These are phyloP conservation scores for Candida tallmaniae DNA, from an alignment of 805 yeast species.

Conservation along the genomic window DNA sequence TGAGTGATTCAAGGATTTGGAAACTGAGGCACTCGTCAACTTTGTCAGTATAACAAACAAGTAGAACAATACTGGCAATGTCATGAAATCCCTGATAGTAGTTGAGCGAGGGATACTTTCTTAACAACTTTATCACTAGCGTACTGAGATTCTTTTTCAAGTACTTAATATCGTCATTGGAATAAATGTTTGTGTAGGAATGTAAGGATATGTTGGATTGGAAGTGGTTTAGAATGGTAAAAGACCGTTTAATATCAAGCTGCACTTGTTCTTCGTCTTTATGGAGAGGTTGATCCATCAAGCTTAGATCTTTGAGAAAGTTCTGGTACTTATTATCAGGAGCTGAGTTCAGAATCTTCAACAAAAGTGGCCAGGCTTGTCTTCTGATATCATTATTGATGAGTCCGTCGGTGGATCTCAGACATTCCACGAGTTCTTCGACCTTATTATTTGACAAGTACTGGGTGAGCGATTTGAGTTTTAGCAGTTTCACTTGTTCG, in stretches of 20 bases:
- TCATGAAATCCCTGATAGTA: slow-evolving; percentile 97
- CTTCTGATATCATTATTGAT: slow-evolving; percentile 37
- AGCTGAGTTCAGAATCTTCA: slow-evolving; percentile 20
- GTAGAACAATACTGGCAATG: slow-evolving; percentile 60
- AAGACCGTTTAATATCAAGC: slow-evolving; percentile 75
- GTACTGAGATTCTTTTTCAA: slow-evolving; percentile 39
- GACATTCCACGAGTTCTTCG: slow-evolving; percentile 24
- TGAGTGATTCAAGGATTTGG: slow-evolving; percentile 48
- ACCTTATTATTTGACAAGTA: slow-evolving; percentile 25
- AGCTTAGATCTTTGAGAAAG: slow-evolving; percentile 15
- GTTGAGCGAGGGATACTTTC: slow-evolving; percentile 55
- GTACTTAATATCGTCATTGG: slow-evolving; percentile 22
- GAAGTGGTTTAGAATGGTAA: slow-evolving; percentile 36
- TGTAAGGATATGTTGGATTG: slow-evolving; percentile 12
- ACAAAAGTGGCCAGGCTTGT: slow-evolving; percentile 49
- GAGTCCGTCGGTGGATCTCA: slow-evolving; percentile 46
- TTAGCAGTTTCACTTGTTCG: slow-evolving; percentile 33
- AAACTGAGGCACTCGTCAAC: slow-evolving; percentile 31
- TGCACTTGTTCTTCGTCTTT: slow-evolving; percentile 74
- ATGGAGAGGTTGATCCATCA: slow-evolving; percentile 42
- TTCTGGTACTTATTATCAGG: not conserved
- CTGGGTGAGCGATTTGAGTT: slow-evolving; percentile 35
- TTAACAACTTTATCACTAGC: slow-evolving; percentile 50
- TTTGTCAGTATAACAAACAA: slow-evolving; percentile 38
- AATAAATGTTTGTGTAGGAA: slow-evolving; percentile 30